Conservation (phyloP, 179 eudicot genomes). For the Gypsophila paniculata region DNA sequence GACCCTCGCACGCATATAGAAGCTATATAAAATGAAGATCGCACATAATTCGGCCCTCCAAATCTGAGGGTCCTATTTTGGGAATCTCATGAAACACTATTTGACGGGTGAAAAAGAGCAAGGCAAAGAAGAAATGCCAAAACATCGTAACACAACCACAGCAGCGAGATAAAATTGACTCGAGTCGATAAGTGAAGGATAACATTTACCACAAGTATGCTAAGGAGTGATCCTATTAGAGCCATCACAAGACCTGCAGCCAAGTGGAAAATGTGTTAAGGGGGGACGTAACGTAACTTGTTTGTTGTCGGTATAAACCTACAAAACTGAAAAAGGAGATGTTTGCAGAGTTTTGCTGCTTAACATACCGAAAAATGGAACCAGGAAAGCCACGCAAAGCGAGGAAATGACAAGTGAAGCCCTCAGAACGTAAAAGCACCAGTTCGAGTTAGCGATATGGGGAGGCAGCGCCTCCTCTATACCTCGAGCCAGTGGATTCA, state of each 20-base stretch:
- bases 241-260: slow-evolving; percentile 83
- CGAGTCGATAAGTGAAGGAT: neutral
- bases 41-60: too few species aligned
- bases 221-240: slow-evolving; percentile 71
- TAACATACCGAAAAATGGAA: slow-evolving; percentile 79
- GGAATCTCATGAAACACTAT: neutral
- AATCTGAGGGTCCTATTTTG: too few species aligned
- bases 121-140: neutral
- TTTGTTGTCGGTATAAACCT: neutral
- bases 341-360: neutral
- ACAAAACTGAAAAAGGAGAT: neutral
- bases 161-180: too few species aligned
- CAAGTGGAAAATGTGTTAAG: slow-evolving; percentile 1
- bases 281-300: too few species aligned
- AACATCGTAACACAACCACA: neutral
- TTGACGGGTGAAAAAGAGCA: neutral
- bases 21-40: too few species aligned
- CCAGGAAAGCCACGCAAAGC: slow-evolving; percentile 60
- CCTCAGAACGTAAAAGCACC: slow-evolving; percentile 62
- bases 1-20: too few species aligned
- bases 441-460: slow-evolving; percentile 33
- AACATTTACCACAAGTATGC: slow-evolving; percentile 65
- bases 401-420: slow-evolving; percentile 59
- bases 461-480: slow-evolving; percentile 78
- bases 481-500: slow-evolving; percentile 85